Base-by-base conservation (phyloP, 1,284 basidiomycete species). In the Irpex rosettiformis region DNA sequence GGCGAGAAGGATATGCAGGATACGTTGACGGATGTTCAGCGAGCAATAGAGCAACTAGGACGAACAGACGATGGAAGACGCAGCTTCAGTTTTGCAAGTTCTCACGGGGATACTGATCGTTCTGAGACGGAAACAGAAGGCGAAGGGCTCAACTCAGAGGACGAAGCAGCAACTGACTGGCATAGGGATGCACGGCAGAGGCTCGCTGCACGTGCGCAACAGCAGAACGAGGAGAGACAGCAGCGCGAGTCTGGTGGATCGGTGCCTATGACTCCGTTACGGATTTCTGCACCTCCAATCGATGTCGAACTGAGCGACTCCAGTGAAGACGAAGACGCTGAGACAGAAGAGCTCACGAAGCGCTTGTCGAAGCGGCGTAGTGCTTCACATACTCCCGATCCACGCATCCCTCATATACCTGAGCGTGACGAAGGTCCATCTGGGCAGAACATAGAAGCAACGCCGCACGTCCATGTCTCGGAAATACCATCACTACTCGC, bases 11-110 rank as follows among this genome's bases (percentile, higher is more conserved):
- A 91, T 63, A 93, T 94, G 90, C 83, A 83, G 53, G 87, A 85
- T 1, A 95, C 93, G 1, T 81, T 95, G 79, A 92, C 90, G 3
- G 91, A 95, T 62, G 90, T 95, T 8, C 90, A 94, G 72, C 76
- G 90, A 64, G 93, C 92, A 7, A 93, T 95, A 63, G 88, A 91
- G 62, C 86, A 90, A 64, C 83, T 92, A 37, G 88, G 84, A 10
- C 72, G 77, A 42, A 68, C 67, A 51, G 79, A 81, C 65, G 85
- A 88, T 61, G 84, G 82, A 3, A 74, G 79, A 2, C 79, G 84
- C 42, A 88, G 85, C 66, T 90, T 91, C 70, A 90, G 86, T 65
- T 91, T 90, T 67, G 79, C 83, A 4, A 88, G 85, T 65, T 84
- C 83, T 5, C 73, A 65, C 5, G 75, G 77, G 56, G 79, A 79